phyloP scores from a whole-genome alignment of 164 flowering plant species.

The Annona squamosa region DNA sequence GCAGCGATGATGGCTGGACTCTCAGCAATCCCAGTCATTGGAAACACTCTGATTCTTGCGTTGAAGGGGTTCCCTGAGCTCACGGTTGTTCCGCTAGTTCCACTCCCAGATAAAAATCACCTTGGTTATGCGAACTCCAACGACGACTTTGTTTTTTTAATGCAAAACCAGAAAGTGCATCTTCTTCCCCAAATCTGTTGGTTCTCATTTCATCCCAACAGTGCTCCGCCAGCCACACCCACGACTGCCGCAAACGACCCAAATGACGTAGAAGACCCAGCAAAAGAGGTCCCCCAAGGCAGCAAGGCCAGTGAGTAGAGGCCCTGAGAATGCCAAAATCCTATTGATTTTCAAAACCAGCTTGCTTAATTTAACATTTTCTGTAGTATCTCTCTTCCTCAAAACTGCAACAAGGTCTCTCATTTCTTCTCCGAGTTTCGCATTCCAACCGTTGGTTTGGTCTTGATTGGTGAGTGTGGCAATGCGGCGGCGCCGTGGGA shows the following conservation, averaged over 20 bases:
- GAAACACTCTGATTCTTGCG: no score
- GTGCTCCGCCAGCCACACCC: constrained; percentile 35
- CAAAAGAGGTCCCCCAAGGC: constrained; percentile 24
- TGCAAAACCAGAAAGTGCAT: no score
- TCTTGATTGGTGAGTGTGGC: neutral
- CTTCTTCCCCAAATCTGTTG: no score
- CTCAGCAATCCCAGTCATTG: constrained; percentile 33
- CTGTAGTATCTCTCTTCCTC: constrained; percentile 26
- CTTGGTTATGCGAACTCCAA: no score
- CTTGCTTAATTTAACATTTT: constrained; percentile 28
- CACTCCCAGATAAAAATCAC: no score
- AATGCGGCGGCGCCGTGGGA: neutral
- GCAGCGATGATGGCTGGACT: constrained; percentile 44
- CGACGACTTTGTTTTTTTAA: no score
- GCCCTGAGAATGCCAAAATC: constrained; percentile 24
- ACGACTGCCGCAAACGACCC: constrained; percentile 18
- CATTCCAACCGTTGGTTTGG: constrained; percentile 36
- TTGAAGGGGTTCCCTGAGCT: no score
- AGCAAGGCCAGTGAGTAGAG: constrained; percentile 31
- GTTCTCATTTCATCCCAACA: constrained; percentile 5
- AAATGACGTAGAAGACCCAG: constrained; percentile 9
- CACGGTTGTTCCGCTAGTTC: no score
- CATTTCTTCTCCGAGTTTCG: constrained; percentile 29
- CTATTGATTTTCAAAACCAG: constrained; percentile 15
- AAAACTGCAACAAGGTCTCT: constrained; percentile 19